These are phyloP conservation scores for Babjeviella inositovora DNA, from an alignment of 805 yeast species.

Conservation along the genomic window DNA sequence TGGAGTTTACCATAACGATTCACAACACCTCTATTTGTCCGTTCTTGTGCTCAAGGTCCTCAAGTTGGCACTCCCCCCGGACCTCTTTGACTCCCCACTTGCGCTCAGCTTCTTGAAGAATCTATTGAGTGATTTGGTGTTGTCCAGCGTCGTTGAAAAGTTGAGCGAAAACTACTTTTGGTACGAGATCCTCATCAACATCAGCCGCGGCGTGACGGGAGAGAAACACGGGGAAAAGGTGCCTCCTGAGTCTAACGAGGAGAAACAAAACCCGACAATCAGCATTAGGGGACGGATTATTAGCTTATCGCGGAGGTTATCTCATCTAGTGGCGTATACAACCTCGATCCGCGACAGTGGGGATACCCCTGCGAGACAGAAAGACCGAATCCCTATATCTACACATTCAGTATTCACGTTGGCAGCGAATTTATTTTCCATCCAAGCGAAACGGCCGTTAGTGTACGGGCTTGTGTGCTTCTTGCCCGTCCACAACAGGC, in stretches of 20 bases:
- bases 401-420: neutral
- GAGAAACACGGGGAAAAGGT: neutral
- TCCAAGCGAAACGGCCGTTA: neutral
- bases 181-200: neutral
- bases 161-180: slow-evolving; percentile 1
- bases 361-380: neutral
- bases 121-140: slow-evolving; percentile 1
- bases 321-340: neutral
- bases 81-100: too few relatives aligned
- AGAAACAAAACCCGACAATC: neutral
- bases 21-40: neutral
- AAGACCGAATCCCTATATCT: neutral
- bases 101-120: neutral
- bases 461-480: neutral
- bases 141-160: neutral
- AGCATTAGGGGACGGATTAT: neutral
- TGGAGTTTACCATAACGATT: neutral
- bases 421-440: neutral
- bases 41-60: neutral
- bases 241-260: neutral
- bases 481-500: neutral
- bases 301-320: neutral
- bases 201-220: neutral
- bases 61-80: neutral
- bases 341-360: neutral